phyloP scores from a whole-genome alignment of 306 rosid genomes.

The Prunus salicina region DNA sequence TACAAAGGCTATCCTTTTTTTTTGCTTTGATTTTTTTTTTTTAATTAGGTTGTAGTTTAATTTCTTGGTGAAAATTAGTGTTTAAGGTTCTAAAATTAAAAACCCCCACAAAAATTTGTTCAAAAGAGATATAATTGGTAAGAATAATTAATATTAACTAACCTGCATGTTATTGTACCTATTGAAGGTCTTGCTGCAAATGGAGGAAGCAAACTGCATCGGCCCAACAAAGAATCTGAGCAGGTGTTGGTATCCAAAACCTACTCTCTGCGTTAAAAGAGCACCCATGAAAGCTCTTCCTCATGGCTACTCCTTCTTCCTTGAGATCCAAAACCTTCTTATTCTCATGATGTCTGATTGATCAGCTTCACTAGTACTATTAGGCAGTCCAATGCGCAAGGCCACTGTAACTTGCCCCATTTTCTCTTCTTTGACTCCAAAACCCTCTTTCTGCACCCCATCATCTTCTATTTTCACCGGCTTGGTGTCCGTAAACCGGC shows the following conservation, averaged over 20 bases:
- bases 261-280: constrained; percentile 58
- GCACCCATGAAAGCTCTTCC: constrained; percentile 46
- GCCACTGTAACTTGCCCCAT: constrained; percentile 59
- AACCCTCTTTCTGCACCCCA: constrained; percentile 33
- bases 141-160: not conserved
- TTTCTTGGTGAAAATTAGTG: not conserved
- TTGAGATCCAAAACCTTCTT: constrained; percentile 31
- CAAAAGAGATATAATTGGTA: not conserved
- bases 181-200: constrained; percentile 92
- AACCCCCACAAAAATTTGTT: not conserved
- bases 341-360: constrained; percentile 12
- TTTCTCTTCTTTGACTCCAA: constrained; percentile 50
- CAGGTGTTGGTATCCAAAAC: constrained; percentile 97
- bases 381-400: constrained; percentile 84
- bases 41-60: not conserved
- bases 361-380: constrained; percentile 2
- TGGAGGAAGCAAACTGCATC: constrained; percentile 95
- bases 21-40: too few relatives aligned
- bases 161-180: constrained; percentile 99
- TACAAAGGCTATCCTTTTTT: too few relatives aligned
- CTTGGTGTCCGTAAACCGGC: constrained; percentile 23
- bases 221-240: constrained; percentile 95
- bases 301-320: constrained; percentile 32
- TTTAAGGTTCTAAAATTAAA: not conserved
- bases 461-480: constrained; percentile 34